A percentile compares a stretch with the other conserved stretches of the same genome.
phyloP scores from a whole-genome alignment of 345 rosid genomes.

The thale cress (Arabidopsis thaliana) region DNA sequence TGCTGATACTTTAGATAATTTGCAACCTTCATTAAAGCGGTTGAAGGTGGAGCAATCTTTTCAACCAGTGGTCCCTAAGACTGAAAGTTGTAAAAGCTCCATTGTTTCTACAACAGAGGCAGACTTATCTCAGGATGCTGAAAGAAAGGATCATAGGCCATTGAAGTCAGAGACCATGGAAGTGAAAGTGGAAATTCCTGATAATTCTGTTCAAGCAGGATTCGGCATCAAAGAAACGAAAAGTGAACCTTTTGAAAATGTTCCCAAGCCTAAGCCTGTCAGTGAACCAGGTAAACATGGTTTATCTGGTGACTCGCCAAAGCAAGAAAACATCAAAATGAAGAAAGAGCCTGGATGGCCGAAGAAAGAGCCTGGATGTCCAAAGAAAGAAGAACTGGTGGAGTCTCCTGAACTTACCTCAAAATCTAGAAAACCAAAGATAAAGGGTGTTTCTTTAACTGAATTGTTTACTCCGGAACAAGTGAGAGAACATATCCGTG shows the following conservation, averaged over 20 bases:
- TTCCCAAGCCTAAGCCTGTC: conserved; percentile 51
- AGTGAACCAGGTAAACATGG: conserved; percentile 49
- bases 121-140: conserved; percentile 52
- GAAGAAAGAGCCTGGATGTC: conserved; percentile 61
- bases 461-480: conserved; percentile 98
- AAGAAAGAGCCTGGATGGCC: conserved; percentile 59
- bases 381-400: conserved; percentile 61
- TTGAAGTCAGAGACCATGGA: conserved; percentile 62
- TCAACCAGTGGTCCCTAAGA: conserved; percentile 52
- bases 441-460: conserved; percentile 93
- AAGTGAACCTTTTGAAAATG: conserved; percentile 58
- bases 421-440: conserved; percentile 92
- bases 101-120: conserved; percentile 48
- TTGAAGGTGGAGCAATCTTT: conserved; percentile 75
- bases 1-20: conserved; percentile 56
- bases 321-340: conserved; percentile 55
- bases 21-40: conserved; percentile 80
- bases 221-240: conserved; percentile 52
- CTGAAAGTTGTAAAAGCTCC: conserved; percentile 55
- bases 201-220: conserved; percentile 59
- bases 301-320: conserved; percentile 46
- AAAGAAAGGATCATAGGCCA: conserved; percentile 55
- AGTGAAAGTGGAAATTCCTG: conserved; percentile 61
- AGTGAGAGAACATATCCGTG: conserved; percentile 89
- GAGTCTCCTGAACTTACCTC: conserved; percentile 59